Base-by-base conservation (phyloP, 257 asterid species). In the Jacaranda copaia region DNA sequence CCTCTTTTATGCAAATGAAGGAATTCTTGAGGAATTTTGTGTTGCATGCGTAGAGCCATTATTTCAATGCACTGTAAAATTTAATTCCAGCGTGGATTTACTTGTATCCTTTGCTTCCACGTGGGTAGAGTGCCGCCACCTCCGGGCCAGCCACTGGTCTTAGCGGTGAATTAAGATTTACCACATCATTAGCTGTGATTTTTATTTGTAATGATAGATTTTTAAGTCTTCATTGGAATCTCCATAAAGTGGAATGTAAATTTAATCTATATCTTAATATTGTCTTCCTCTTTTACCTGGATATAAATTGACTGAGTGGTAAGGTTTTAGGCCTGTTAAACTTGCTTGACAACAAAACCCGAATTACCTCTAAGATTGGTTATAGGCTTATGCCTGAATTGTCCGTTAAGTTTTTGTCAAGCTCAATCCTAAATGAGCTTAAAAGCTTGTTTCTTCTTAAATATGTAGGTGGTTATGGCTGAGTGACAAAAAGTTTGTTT, bases 1-100 rank as follows among this genome's bases (percentile, higher is more conserved):
- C 53, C 53, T 11, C 7, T 48, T 9, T 55, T 55, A 55, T 55
- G 35, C 61, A 4, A 55, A n/a, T 8, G 61, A n/a, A 9, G 8
- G 35, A 55, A 52, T 4, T 18, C 8, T 16, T 12, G 75, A 40
- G 51, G n/a, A 20, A 43, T 6, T 55, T n/a, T n/a, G 32, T 20
- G 62, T 43, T 81, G 82, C 85, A 81, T 77, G 80, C 49, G 72
- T 35, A 46, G 77, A 16, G 15, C 61, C 35, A 42, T 14, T 75
- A 18, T 12, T 16, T 56, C n/a, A 45, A 16, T 75, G 45, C 72
- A 55, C 60, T 72, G 62, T 67, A 67, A 43, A 72, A 52, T 49
- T 51, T 73, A 58, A 9, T 55, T 14, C 14, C 20, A n/a, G 10
- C 20, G 42, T 71, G 63, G 38, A 43, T 52, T 19, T 39, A 49